Evolutionary conservation across 805 yeast genomes (phyloP), one percentile per base, ranked within the genome.

Genomic region (Wickerhamiella australiensis): DNA sequence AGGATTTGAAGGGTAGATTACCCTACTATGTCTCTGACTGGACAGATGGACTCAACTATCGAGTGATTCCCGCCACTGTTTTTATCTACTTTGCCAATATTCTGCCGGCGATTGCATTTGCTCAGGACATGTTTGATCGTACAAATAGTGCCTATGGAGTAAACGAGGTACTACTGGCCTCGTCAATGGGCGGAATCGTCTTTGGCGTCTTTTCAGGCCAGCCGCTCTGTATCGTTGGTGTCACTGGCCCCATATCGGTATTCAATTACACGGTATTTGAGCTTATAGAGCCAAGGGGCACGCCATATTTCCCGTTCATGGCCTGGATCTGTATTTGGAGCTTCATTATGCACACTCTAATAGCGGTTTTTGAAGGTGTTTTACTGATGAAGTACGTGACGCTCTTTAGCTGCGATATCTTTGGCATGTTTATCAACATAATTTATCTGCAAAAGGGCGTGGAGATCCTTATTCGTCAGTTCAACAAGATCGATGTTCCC

Each of bases 321-420:
- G 81, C 90, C 61, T 92, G 97, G 97, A 70, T 90, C 27, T 85
- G 87, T 59, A 70, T 92, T 5, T 90, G 98, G 98, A 74, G 85
- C 3, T 81, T 82, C 85, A 72, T 79, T 11, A 73, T 85, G 67
- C 97, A 92, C 66, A 68, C 85, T 22, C 52, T 79, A 1, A 69
- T 90, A 35, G 88, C 96, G 0, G 53, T 82, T 2, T 66, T 75
- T 47, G 90, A 90, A 63, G 68, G 76, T 54, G 83, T 85, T 26
- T 71, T 77, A 49, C 77, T 76, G 45, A 69, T 86, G 66, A 76
- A 77, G 54, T 79, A 75, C 57, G 84, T 88, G 23, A 82, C 95
- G 1, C 69, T 78, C 47, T 90, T 78, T 61, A 85, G 94, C 2
- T 88, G 96, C 64, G 95, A 90, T 55, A 85, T 85, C 3, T 90